Percentiles rank a stretch among this genome's conserved stretches.
Evolutionary conservation across 2,329 filamentous ascomycete species (phyloP).

Genomic region (Macrophomina tecta): DNA sequence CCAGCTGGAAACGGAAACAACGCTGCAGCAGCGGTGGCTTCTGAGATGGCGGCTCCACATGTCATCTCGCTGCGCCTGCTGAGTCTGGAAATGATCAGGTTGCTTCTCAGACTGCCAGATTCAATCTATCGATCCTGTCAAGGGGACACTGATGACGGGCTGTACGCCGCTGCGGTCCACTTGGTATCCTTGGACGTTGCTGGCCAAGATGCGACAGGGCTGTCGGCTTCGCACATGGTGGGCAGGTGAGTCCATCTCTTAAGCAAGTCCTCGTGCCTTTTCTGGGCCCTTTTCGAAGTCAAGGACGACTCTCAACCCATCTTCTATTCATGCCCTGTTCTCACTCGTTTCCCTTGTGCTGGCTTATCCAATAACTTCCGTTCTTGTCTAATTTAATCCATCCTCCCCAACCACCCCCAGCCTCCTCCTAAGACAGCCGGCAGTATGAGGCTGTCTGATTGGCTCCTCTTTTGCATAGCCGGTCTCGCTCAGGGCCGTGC

Average conservation of each 20-base stretch:
- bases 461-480: slow-evolving; percentile 23
- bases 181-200: slow-evolving; percentile 2
- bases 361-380: neutral
- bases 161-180: slow-evolving; percentile 9
- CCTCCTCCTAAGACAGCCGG: neutral
- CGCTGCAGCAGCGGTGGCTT: slow-evolving; percentile 15
- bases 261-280: slow-evolving; percentile 12
- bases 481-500: slow-evolving; percentile 19
- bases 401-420: neutral
- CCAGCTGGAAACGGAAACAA: slow-evolving; percentile 4
- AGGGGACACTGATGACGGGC: slow-evolving; percentile 10
- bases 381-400: slow-evolving; percentile 9
- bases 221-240: slow-evolving; percentile 13
- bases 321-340: neutral
- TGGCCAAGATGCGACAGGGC: slow-evolving; percentile 14
- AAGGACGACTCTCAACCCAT: slow-evolving; percentile 1
- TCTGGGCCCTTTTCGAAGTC: neutral
- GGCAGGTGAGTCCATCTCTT: neutral
- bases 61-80: slow-evolving; percentile 20
- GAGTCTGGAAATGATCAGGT: slow-evolving; percentile 20
- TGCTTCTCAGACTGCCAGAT: slow-evolving; percentile 8
- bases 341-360: neutral
- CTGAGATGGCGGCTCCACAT: slow-evolving; percentile 9
- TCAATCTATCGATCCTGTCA: slow-evolving; percentile 19
- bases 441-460: slow-evolving; percentile 21